phyloP scores from a whole-genome alignment of 177 flowering plant genomes.

The Telopea speciosissima region DNA sequence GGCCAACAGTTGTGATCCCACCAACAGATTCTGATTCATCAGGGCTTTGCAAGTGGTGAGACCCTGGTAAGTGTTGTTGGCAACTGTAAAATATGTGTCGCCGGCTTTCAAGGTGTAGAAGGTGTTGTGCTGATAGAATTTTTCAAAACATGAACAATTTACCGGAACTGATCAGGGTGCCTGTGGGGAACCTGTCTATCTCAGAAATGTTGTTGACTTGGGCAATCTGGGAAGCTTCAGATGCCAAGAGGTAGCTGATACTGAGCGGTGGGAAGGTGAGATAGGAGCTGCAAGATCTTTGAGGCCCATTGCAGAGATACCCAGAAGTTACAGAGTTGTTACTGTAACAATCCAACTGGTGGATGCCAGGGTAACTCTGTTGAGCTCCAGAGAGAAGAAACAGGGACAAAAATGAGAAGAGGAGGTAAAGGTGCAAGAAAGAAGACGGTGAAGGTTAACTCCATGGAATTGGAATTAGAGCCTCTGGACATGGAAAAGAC shows the following conservation, averaged over 20 bases:
- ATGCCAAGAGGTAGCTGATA: constrained; percentile 34
- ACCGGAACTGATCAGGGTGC: constrained; percentile 41
- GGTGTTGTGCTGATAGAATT: constrained; percentile 43
- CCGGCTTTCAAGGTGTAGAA: constrained; percentile 20
- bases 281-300: constrained; percentile 39
- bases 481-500: too few species aligned
- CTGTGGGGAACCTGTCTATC: constrained; percentile 22
- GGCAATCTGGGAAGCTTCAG: constrained; percentile 27
- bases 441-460: too few species aligned
- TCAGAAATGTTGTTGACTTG: constrained; percentile 32
- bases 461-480: too few species aligned
- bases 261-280: constrained; percentile 44
- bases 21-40: constrained; percentile 25
- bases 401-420: not conserved
- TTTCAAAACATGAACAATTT: constrained; percentile 44
- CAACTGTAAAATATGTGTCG: constrained; percentile 25
- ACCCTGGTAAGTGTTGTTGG: not conserved
- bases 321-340: constrained; percentile 29
- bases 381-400: constrained; percentile 20
- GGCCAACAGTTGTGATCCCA: constrained; percentile 18
- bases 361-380: constrained; percentile 46
- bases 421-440: not conserved
- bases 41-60: constrained; percentile 62
- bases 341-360: constrained; percentile 39
- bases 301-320: constrained; percentile 36